These are phyloP conservation scores for Limtongia smithiae DNA, from an alignment of 805 yeast genomes.

Conservation along the genomic window DNA sequence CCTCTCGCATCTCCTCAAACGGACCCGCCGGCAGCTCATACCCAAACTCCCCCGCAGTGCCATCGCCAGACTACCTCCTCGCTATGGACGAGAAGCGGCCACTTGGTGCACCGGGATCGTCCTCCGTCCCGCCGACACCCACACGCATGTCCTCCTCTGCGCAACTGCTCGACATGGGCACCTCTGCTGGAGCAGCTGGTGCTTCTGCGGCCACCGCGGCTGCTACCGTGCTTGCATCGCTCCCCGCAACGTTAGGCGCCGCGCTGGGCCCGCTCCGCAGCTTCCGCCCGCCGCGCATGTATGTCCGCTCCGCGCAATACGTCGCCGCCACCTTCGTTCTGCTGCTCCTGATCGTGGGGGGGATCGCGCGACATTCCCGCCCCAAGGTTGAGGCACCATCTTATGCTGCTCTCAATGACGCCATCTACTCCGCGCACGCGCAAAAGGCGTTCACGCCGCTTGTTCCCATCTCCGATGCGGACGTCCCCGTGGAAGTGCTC, in stretches of 20 bases:
- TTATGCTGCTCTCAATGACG: conserved; percentile 28
- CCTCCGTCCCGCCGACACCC: not conserved
- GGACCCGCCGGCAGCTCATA: not conserved
- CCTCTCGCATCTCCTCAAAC: not conserved
- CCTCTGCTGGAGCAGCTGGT: conserved; percentile 20
- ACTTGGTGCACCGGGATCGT: no score
- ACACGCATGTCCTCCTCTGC: conserved; percentile 1
- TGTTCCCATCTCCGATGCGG: conserved; percentile 20
- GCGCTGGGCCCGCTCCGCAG: not conserved
- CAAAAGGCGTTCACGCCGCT: conserved; percentile 24
- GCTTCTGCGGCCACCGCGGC: conserved; percentile 6
- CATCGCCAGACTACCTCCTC: no score
- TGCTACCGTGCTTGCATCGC: not conserved
- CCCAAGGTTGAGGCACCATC: conserved; percentile 19
- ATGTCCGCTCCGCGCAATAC: conserved; percentile 22
- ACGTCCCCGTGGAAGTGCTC: conserved; percentile 23
- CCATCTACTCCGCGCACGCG: conserved; percentile 23
- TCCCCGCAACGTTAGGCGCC: conserved; percentile 1
- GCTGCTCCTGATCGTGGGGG: conserved; percentile 12
- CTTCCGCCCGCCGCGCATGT: conserved; percentile 15
- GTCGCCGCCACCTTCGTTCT: conserved; percentile 16
- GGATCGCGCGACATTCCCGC: conserved; percentile 4
- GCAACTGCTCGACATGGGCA: conserved; percentile 2
- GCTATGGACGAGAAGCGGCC: no score
- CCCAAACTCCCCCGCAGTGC: not conserved